These are phyloP conservation scores for Colletotrichum ledebouriae DNA, from an alignment of 2,329 filamentous ascomycete species.

Conservation along the genomic window DNA sequence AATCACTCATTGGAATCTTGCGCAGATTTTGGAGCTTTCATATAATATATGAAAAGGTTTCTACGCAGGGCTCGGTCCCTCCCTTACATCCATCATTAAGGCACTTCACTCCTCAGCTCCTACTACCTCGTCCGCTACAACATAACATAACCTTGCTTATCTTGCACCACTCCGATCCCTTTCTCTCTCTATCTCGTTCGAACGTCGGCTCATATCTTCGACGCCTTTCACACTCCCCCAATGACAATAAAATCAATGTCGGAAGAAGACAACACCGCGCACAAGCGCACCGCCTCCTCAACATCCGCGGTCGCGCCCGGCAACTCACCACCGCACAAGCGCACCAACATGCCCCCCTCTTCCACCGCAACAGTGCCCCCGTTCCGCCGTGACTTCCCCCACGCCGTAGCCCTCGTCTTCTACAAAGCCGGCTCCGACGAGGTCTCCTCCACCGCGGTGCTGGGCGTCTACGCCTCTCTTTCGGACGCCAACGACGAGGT, in stretches of 20 bases:
- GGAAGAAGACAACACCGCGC: slow-evolving; percentile 27
- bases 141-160: slow-evolving; percentile 2
- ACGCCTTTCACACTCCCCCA: neutral
- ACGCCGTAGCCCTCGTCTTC: slow-evolving; percentile 51
- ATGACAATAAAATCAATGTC: slow-evolving; percentile 37
- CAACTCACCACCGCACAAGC: slow-evolving; percentile 44
- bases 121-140: neutral
- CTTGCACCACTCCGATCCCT: neutral
- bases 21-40: neutral
- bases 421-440: slow-evolving; percentile 47
- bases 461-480: slow-evolving; percentile 51
- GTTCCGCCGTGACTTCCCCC: slow-evolving; percentile 36
- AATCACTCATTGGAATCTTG: slow-evolving; percentile 20
- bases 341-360: slow-evolving; percentile 57
- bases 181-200: no score
- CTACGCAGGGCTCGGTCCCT: neutral
- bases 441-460: slow-evolving; percentile 45
- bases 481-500: slow-evolving; percentile 54
- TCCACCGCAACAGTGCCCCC: neutral
- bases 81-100: slow-evolving; percentile 6
- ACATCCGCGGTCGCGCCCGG: slow-evolving; percentile 24
- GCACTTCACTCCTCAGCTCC: neutral
- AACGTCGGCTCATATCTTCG: no score
- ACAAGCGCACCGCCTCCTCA: slow-evolving; percentile 40
- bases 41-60: slow-evolving; percentile 2